phyloP scores from a whole-genome alignment of 192 early-diverging fungal species.

The Umbelopsis sp. region DNA sequence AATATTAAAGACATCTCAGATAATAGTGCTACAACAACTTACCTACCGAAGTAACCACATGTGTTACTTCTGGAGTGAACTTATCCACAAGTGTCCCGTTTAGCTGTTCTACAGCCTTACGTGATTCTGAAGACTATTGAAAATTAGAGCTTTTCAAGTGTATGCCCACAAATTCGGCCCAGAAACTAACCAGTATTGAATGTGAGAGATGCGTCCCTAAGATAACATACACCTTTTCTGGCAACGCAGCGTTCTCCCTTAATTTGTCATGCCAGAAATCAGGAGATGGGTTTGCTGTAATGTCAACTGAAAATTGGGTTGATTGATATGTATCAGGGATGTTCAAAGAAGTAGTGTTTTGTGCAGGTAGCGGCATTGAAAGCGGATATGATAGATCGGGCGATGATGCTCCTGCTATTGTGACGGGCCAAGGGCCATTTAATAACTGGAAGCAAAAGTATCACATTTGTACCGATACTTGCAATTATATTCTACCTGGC shows the following conservation, averaged over 20 bases:
- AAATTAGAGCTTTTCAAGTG: not conserved
- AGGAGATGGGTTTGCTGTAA: not conserved
- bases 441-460: not conserved
- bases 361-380: not conserved
- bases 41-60: not conserved
- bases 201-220: not conserved
- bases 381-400: not conserved
- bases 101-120: not conserved
- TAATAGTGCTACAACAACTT: not conserved
- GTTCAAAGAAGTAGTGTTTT: not conserved
- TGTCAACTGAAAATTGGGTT: not conserved
- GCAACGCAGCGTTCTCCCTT: not conserved
- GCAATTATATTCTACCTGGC: not conserved
- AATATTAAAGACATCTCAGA: not conserved
- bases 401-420: not conserved
- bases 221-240: not conserved
- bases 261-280: not conserved
- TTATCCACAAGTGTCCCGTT: not conserved
- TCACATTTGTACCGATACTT: not conserved
- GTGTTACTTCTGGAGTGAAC: conserved; percentile 6
- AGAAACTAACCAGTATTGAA: not conserved
- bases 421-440: not conserved
- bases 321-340: too few relatives aligned
- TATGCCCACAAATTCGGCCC: not conserved
- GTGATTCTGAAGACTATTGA: not conserved